Evolutionary conservation across 257 asterid species (phyloP), one percentile per base, ranked within the genome.

Genomic region (Pogostemon cablin): DNA sequence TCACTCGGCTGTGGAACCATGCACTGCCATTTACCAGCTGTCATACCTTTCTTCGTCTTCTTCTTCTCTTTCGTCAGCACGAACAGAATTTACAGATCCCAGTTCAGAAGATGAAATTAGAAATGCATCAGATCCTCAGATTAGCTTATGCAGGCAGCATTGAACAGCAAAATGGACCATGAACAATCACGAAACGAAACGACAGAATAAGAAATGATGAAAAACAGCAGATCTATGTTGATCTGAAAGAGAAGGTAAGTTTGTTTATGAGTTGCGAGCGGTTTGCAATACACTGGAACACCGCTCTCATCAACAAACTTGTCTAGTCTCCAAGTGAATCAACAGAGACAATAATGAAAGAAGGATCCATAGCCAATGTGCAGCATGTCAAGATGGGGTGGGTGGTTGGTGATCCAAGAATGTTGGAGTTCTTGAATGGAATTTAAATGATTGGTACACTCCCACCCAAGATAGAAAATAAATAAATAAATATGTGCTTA

Each of bases 321-420:
- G 10, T 20, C 9, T 43, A 12, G 37, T 53, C 70, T 54, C 58
- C 17, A 17, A 52, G 34, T 57, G 54, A 58, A 69, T 41, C 55
- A 42, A 68, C 65, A 57, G 37, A 68, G 61, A 60, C 46, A 72
- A 60, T 9, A 38, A 49, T 65, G 17, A 59, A 50, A 62, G 40
- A 12, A 50, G 65, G 40, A 12, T 25, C 32, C 32, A 25, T 49
- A 5, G 1, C 0, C 7, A 46, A 55, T 43, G 9, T 59, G 37
- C 41, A 62, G 37, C 41, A 62, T 42, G 65, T 58, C 41, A 32
- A 62, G 54, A 5, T 35, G 64, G 17, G 40, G 6, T 7, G 42
- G 63, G 62, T 76, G 79, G 74, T 63, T 77, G 86, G 86, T 75
- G 77, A 78, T 80, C 92, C 92, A 72, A 69, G 58, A 80, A 80